phyloP scores from a whole-genome alignment of 2,329 filamentous ascomycete species.

The Colletotrichum simmondsii region DNA sequence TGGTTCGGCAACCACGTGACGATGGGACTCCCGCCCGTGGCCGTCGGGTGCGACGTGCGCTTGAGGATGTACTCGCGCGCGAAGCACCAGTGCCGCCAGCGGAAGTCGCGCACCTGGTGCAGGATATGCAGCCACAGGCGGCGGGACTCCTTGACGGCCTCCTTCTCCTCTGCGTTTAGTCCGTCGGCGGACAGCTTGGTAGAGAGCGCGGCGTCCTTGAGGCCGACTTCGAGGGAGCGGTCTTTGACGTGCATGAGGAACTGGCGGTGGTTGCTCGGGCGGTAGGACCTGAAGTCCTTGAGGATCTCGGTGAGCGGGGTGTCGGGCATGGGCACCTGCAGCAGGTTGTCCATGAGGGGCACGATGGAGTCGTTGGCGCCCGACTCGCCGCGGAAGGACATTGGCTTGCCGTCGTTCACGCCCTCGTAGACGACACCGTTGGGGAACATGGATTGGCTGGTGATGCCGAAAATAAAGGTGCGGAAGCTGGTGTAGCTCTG shows the following conservation, averaged over 20 bases:
- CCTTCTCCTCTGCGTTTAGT: conserved; percentile 39
- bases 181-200: conserved; percentile 35
- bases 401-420: conserved; percentile 74
- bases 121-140: conserved; percentile 73
- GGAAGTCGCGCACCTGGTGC: conserved; percentile 82
- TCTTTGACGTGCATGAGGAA: conserved; percentile 80
- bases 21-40: conserved; percentile 84
- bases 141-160: conserved; percentile 64
- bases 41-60: conserved; percentile 79
- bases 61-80: conserved; percentile 87
- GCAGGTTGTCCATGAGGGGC: conserved; percentile 87
- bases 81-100: conserved; percentile 89
- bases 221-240: conserved; percentile 57
- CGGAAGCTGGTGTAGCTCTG: conserved; percentile 88
- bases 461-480: conserved; percentile 97
- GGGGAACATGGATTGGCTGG: conserved; percentile 93
- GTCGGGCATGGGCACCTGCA: conserved; percentile 86
- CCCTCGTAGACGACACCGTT: conserved; percentile 91
- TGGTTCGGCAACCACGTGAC: conserved; percentile 89
- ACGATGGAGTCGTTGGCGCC: conserved; percentile 97
- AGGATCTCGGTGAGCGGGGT: conserved; percentile 92
- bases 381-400: conserved; percentile 90
- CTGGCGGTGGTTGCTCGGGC: conserved; percentile 87
- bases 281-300: conserved; percentile 87
- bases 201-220: conserved; percentile 68